A percentile compares a stretch with the other conserved stretches of the same genome.
These are phyloP conservation scores for Brassica balearica DNA, from an alignment of 441 rosid genomes.

Conservation along the genomic window DNA sequence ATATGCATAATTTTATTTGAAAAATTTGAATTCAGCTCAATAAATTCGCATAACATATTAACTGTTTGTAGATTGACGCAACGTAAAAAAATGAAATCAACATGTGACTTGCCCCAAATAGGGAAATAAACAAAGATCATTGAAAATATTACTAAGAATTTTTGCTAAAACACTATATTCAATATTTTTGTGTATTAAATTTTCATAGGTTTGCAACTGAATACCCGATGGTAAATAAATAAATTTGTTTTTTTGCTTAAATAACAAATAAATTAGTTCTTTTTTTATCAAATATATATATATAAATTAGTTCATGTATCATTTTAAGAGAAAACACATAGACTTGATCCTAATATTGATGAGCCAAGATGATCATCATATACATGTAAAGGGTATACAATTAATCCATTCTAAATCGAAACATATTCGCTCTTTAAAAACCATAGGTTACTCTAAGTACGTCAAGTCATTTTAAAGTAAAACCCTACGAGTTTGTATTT, in stretches of 20 bases:
- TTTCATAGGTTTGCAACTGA: too few relatives aligned
- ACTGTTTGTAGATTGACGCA: too few relatives aligned
- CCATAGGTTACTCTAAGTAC: conserved; percentile 14
- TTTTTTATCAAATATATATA: too few relatives aligned
- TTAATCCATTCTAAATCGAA: neutral
- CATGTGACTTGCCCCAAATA: neutral
- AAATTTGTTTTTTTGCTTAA: too few relatives aligned
- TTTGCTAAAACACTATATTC: neutral
- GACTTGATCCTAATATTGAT: conserved; percentile 14
- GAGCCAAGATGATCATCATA: conserved; percentile 2
- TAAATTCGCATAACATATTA: neutral
- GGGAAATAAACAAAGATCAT: neutral
- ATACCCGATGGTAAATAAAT: too few relatives aligned
- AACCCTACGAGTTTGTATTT: conserved; percentile 2
- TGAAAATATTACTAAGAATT: neutral
- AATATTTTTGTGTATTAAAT: neutral
- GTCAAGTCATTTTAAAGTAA: neutral
- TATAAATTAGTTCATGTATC: neutral
- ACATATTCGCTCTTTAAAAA: neutral
- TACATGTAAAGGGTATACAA: too few relatives aligned
- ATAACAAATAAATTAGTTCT: too few relatives aligned
- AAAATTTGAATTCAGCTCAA: conserved; percentile 1
- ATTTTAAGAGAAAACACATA: neutral
- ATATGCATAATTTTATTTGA: neutral
- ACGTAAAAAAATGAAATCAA: too few relatives aligned